Evolutionary conservation across 2,329 filamentous ascomycete species (phyloP), one percentile per base, ranked within the genome.

Genomic region (Aspergillus piperis): DNA sequence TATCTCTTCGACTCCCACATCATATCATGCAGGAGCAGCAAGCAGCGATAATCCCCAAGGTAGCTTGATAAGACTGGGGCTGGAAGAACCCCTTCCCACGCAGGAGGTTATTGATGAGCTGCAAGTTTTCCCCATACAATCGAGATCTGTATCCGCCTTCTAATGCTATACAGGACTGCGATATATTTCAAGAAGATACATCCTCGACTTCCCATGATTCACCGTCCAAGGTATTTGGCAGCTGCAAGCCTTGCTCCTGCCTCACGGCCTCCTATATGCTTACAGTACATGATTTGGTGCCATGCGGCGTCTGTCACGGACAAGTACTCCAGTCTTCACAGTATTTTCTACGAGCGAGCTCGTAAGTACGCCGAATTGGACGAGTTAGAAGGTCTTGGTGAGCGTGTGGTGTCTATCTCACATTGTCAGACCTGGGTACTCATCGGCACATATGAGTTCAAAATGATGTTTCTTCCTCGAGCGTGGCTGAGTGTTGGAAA

Each of bases 221-320:
- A 99, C 74, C 90, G 88, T 68, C 91, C 89, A 62, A 87, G 94
- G 54, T 98, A 95, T 73, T 82, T 95, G 60, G 90, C 92, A 19
- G 91, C 91, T 32, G 91, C 97, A 88, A 92, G 94, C 70, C 82
- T 97, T 76, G 86, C 91, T n/a, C 92, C 92, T 17, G 88, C 88
- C 63, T 88, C 92, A 80, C 87, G 94, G 25, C 94, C 95, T 1
- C 92, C 94, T 0, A 87, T 96, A 30, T 92, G 90, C 65, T 79
- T 99, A 53, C 88, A 95, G 67, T 99, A 99, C 77, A 92, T 91
- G 58, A 96, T 98, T 83, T 98, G 94, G 94, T 91, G 89, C n/a
- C 80, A 92, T 70, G 92, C 94, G n/a, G 93, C 92, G 63, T 89
- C 91, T 5, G 85, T 93, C 47, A 88, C 86, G 3, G 92, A 96